These are phyloP conservation scores for Myriosclerotinia curreyana DNA, from an alignment of 2,329 filamentous ascomycete genomes.

Conservation along the genomic window DNA sequence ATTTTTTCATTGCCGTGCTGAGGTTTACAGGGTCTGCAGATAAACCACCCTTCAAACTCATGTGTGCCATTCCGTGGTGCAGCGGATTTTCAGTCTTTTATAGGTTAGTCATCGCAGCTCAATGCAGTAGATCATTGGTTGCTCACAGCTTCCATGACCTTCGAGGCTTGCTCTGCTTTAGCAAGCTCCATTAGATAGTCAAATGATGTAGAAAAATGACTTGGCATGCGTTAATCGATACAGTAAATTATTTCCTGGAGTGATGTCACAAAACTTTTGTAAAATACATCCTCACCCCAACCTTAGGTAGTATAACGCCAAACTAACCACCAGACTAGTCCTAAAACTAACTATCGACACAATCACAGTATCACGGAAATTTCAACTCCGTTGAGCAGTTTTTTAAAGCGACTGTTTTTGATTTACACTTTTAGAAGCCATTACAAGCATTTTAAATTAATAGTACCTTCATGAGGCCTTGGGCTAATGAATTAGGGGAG, in stretches of 20 bases:
- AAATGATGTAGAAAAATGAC: neutral
- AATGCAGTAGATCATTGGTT: neutral
- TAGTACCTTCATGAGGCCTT: neutral
- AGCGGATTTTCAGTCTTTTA: neutral
- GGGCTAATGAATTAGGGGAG: neutral
- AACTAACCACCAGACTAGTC: no score
- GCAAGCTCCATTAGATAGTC: neutral
- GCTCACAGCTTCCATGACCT: neutral
- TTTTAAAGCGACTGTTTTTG: neutral
- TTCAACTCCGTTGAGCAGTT: neutral
- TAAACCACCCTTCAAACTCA: no score
- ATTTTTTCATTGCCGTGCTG: neutral
- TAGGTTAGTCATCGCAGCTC: neutral
- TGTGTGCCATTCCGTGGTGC: no score
- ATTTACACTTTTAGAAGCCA: rapidly evolving
- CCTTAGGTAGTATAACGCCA: no score
- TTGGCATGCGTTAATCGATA: neutral
- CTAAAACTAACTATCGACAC: no score
- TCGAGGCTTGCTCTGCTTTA: neutral
- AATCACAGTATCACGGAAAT: neutral
- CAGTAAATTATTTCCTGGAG: neutral
- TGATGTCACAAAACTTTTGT: no score
- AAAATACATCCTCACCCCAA: no score
- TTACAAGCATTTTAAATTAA: no score
- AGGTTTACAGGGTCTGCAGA: neutral